Conservation (phyloP, 495 filamentous ascomycete genomes). For the Lepidopterella palustris region DNA sequence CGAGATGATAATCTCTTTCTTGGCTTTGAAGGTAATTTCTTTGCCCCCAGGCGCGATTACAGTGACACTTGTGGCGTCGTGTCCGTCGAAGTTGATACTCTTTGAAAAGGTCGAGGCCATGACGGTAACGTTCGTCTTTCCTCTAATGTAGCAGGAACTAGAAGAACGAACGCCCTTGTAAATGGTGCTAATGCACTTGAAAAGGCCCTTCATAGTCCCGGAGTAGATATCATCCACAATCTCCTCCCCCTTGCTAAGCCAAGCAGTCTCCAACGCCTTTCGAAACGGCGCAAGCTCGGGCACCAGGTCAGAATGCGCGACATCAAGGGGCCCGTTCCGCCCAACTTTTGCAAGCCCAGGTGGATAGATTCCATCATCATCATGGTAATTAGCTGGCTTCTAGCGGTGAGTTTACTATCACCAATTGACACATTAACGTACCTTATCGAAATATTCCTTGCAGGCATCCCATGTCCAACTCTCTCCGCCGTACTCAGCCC, state of each 20-base stretch:
- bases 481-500: slow-evolving; percentile 35
- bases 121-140: slow-evolving; percentile 52
- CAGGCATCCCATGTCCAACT: slow-evolving; percentile 41
- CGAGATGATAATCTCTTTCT: slow-evolving; percentile 52
- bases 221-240: slow-evolving; percentile 51
- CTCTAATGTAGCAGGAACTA: slow-evolving; percentile 46
- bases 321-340: slow-evolving; percentile 45
- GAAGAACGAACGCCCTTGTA: slow-evolving; percentile 52
- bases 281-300: slow-evolving; percentile 51
- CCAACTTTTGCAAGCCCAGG: slow-evolving; percentile 46
- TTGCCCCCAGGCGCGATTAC: slow-evolving; percentile 30
- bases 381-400: slow-evolving; percentile 48
- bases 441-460: slow-evolving; percentile 49
- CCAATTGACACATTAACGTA: not conserved
- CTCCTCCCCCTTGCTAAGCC: slow-evolving; percentile 48
- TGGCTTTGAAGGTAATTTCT: slow-evolving; percentile 23
- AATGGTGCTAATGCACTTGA: slow-evolving; percentile 50
- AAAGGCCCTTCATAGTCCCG: slow-evolving; percentile 51
- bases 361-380: slow-evolving; percentile 42
- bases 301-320: slow-evolving; percentile 51
- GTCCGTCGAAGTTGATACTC: slow-evolving; percentile 47
- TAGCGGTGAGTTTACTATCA: not conserved
- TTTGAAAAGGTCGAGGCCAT: slow-evolving; percentile 46
- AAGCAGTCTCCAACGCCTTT: slow-evolving; percentile 49
- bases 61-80: slow-evolving; percentile 36